Conservation (phyloP, 1,139 yeast species). For the Schwanniomyces etchellsii region DNA sequence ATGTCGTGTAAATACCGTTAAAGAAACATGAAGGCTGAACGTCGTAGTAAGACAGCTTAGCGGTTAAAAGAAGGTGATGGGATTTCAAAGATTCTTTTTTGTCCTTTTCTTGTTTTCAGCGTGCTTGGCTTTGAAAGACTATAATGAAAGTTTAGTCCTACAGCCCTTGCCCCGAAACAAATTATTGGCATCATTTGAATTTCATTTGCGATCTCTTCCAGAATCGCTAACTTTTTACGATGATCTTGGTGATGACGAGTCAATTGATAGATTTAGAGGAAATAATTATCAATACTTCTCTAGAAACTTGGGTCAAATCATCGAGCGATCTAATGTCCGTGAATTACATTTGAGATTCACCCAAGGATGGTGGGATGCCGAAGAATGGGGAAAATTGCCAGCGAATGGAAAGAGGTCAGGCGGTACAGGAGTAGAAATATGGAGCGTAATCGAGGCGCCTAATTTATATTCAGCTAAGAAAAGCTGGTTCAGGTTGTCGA, state of each 20-base stretch:
- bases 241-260: constrained; percentile 10
- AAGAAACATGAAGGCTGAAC: neutral
- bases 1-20: neutral
- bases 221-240: constrained; percentile 26
- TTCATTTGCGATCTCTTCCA: constrained; percentile 51
- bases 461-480: constrained; percentile 48
- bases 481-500: constrained; percentile 69
- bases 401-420: constrained; percentile 68
- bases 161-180: constrained; percentile 70
- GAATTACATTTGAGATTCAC: constrained; percentile 82
- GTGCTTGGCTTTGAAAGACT: constrained; percentile 13
- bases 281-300: constrained; percentile 73
- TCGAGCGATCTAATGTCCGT: constrained; percentile 60
- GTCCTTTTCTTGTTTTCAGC: neutral
- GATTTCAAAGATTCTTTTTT: neutral
- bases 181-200: constrained; percentile 62
- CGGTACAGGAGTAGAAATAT: constrained; percentile 93
- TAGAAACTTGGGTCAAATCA: constrained; percentile 70
- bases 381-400: constrained; percentile 83
- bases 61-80: no score
- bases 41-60: no score
- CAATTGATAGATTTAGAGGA: constrained; percentile 8
- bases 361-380: constrained; percentile 95
- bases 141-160: constrained; percentile 53
- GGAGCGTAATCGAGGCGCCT: constrained; percentile 77